Base-by-base conservation (phyloP, 1,139 yeast species). In the Pneumocystis jirovecii region DNA sequence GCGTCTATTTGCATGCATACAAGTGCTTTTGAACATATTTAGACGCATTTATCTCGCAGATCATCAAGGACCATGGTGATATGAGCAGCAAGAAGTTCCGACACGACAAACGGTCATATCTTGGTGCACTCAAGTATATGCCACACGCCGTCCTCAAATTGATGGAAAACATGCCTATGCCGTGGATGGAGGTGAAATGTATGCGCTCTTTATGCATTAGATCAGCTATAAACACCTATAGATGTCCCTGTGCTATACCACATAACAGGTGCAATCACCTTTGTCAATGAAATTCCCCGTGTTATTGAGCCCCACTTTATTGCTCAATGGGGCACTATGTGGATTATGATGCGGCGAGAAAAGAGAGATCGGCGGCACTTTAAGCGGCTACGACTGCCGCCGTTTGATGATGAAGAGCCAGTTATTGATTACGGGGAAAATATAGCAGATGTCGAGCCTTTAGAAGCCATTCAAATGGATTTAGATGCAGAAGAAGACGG, bases 361-460 rank as follows among this genome's bases (percentile, higher is more conserved):
- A 93, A 95, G 73, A 82, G 95, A 67, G 97, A 91, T 73, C 80
- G 98, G 69, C 80, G 85, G 60, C 96, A 89, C 73, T 93, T 95
- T 76, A 87, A 89, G 71, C 81, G 99, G 71, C 85, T 93, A 87
- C 81, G 90, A 65, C 87, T 93, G 70, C 99, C 99, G 0, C 93
- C 96, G 0, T 90, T 93, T 76, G 98, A 95, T 75, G 99, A 95
- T 73, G 98, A 95, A 73, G 97, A 91, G 73, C 96, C 97, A 0
- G 95, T 96, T 0, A 74, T 91, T 60, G 84, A 86, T 68, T 93
- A 90, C 86, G 73, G 84, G 34, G 95, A 89, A 68, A 87, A 88
- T 71, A 78, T 90, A 29, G 87, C 88, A 68, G 86, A 84, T 40
- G 76, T 84, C 0, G 93, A 86, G 63, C 87, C 91, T 0, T 79